Percentiles rank a stretch among this genome's conserved stretches.
phyloP scores from a whole-genome alignment of 306 rosid species.

The Luffa aegyptiaca region DNA sequence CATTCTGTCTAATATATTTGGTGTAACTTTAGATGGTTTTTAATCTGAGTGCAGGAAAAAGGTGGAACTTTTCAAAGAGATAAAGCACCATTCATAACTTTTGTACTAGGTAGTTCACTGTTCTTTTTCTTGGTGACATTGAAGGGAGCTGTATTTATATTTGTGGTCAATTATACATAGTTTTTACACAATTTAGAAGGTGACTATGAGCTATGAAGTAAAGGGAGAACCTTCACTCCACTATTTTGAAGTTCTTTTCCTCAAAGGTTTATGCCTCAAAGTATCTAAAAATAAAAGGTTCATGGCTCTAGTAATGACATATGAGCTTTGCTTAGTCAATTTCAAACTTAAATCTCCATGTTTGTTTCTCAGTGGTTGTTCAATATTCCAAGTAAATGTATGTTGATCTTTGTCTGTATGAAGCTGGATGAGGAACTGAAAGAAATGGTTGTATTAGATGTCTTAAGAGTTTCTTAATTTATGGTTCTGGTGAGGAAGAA shows the following conservation, averaged over 20 bases:
- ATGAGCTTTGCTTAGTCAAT: background rate
- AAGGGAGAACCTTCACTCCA: background rate
- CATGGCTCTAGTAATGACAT: background rate
- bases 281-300: background rate
- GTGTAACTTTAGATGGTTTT: constrained; percentile 16
- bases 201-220: background rate
- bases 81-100: constrained; percentile 40
- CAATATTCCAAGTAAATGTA: background rate
- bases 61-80: constrained; percentile 16
- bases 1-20: constrained; percentile 1
- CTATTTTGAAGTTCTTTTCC: background rate
- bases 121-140: background rate
- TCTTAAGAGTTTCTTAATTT: background rate
- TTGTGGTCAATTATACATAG: background rate
- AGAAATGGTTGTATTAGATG: background rate
- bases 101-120: constrained; percentile 62
- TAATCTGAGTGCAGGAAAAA: constrained; percentile 45
- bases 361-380: background rate
- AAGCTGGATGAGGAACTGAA: background rate
- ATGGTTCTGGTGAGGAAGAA: background rate
- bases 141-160: background rate
- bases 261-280: background rate
- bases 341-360: background rate
- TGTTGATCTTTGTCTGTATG: background rate
- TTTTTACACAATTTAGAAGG: background rate